Conservation (phyloP, 441 rosid genomes). For the Adansonia madagascariensis region DNA sequence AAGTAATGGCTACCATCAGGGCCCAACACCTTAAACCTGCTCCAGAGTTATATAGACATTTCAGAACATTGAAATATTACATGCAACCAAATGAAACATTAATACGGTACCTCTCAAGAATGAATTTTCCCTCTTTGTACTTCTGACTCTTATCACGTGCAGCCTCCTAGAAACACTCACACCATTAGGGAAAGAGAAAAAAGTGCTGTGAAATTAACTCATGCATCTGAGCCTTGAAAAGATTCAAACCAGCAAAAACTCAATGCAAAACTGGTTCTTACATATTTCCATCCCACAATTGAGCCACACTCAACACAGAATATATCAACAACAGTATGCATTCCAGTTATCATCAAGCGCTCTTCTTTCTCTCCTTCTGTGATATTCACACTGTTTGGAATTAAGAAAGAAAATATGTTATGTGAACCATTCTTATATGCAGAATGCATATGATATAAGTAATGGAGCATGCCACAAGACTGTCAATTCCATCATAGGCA, state of each 20-base stretch:
- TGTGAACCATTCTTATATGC: too few species aligned
- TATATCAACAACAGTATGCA: too few species aligned
- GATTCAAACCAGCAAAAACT: neutral
- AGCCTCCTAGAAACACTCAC: conserved; percentile 46
- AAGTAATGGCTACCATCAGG: too few species aligned
- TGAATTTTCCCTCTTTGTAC: conserved; percentile 85
- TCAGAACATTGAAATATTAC: conserved; percentile 17
- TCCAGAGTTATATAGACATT: conserved; percentile 24
- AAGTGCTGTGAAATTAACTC: neutral
- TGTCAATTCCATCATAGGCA: neutral
- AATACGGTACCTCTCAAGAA: conserved; percentile 67
- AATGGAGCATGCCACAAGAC: neutral
- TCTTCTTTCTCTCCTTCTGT: too few species aligned
- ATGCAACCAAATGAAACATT: neutral
- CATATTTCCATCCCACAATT: too few species aligned
- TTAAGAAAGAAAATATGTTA: too few species aligned
- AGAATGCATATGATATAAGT: too few species aligned
- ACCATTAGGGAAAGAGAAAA: neutral
- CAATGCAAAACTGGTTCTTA: too few species aligned
- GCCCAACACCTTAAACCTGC: conserved; percentile 69
- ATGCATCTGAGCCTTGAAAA: neutral
- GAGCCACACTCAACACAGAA: too few species aligned
- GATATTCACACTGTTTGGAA: too few species aligned
- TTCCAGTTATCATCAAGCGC: too few species aligned
- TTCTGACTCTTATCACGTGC: conserved; percentile 62